Base-by-base conservation (phyloP, 140 eudicot genomes). In the Erigeron philadelphicus region DNA sequence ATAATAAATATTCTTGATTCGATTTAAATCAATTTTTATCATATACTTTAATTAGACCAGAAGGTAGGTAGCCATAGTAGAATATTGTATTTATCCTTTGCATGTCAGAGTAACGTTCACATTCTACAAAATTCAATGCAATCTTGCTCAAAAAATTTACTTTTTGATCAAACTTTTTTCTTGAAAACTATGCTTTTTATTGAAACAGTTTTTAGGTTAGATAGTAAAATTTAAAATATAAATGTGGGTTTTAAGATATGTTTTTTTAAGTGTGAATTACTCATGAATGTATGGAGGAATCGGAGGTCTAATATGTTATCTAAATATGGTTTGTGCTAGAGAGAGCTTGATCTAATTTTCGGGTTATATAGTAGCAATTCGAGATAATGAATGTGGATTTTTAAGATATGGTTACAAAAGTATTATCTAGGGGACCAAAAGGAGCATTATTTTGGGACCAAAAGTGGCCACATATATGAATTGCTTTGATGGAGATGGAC, bases 11-110 rank as follows among this genome's bases (percentile, higher is more conserved):
- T 13, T 11, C 9, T 72, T 70, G 68, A 72, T 62, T 59, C 69
- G n/a, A 53, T 17, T 1, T 19, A 17, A 25, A 71, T 48, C 49
- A 45, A 69, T 61, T 58, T 21, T 8, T 17, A 61, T 53, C 48
- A n/a, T 56, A 35, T 72, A 64, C 77, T 77, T 77, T 77, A 77
- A 64, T 72, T 77, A 71, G 74, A 77, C 65, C 57, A 49, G 70
- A 77, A 77, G 81, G 81, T 72, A 72, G 74, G 81, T 77, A 77
- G 70, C 78, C 49, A 77, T 64, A 47, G 8, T 65, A 54, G 64
- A 77, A 77, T 77, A 70, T 53, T 21, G 70, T 70, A 70, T 63
- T 41, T 11, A 68, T 52, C 11, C 15, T 12, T 74, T 76, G 41
- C 54, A 15, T 69, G 58, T 43, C 70, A 68, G 75, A 68, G 70